Base-by-base conservation (phyloP, 2,329 filamentous ascomycete species). In the Cadophora luteo-olivacea region DNA sequence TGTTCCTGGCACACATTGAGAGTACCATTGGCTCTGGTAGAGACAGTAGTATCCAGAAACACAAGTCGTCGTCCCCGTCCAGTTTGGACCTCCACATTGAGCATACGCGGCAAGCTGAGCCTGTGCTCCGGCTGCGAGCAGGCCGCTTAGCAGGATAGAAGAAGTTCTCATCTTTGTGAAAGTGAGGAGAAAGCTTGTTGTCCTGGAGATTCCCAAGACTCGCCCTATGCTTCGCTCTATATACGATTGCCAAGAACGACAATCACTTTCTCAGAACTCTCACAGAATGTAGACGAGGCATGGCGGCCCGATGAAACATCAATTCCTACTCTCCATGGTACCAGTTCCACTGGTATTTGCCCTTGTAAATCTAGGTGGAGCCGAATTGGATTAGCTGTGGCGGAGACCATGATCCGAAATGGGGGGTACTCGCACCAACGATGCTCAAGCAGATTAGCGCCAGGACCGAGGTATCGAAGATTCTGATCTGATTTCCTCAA, bases 81-180 rank as follows among this genome's bases (percentile, higher is more conserved):
- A 80, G 25, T 69, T 73, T 64, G 63, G 74, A 48, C 78, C 79
- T 48, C 78, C 78, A 69, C 78, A 80, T 68, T 80, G 78, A 14
- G 65, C 70, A 55, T 73, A 80, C 3, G 66, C 68, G 19, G n/a
- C 54, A 36, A 54, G 48, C 25, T 67, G 65, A 22, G 68, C 68
- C 12, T 64, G 49, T 38, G 61, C 65, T 24, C 49, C 62, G 14
- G 38, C 36, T 24, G 65, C 68, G 9, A 68, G 52, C 11, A 69
- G 38, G 36, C 33, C 36, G 33, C 36, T 61, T 11, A 48, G 14
- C 11, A 64, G 38, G 1, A 61, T 19, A 1, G 29, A 45, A 54
- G 66, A 52, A 25, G 32, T 22, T 41, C 45, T 64, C 66, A 64
- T 68, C 16, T 54, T 38, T 64, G 61, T 8, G n/a, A 38, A 49